These are phyloP conservation scores for Vanderwaltozyma polyspora DNA, from an alignment of 805 yeast genomes.

Conservation along the genomic window DNA sequence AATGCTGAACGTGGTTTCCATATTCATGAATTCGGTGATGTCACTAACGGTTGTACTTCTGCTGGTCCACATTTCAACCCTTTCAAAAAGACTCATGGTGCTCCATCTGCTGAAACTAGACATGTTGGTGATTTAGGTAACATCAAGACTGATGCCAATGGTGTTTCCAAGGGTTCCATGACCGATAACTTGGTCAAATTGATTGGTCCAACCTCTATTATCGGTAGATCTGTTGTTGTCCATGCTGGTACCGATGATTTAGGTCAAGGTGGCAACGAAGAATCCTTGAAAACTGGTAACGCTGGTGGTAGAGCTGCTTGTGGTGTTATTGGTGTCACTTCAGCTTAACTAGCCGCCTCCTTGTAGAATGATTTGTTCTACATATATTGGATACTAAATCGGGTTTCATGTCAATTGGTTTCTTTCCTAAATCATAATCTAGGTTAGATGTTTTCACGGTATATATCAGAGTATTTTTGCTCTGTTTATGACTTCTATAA, in stretches of 20 bases:
- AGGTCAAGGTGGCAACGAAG: constrained; percentile 88
- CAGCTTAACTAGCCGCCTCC: constrained; percentile 3
- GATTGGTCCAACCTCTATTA: constrained; percentile 73
- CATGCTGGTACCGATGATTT: constrained; percentile 90
- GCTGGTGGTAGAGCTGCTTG: constrained; percentile 98
- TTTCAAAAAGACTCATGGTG: constrained; percentile 79
- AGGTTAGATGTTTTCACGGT: no score
- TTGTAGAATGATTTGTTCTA: no score
- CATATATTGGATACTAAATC: no score
- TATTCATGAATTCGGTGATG: constrained; percentile 95
- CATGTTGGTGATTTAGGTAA: constrained; percentile 88
- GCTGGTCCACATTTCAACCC: constrained; percentile 98
- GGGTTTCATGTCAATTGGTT: no score
- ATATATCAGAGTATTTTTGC: no score
- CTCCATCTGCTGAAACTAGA: constrained; percentile 50
- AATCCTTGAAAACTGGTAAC: constrained; percentile 89
- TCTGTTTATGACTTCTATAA: no score
- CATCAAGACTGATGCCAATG: constrained; percentile 73
- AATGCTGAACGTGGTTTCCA: constrained; percentile 95
- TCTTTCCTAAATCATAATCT: no score
- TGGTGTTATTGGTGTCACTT: constrained; percentile 76
- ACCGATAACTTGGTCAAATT: constrained; percentile 69
- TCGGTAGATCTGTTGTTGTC: constrained; percentile 93
- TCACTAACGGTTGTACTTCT: constrained; percentile 91
- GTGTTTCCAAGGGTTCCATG: constrained; percentile 85